These are phyloP conservation scores for Pythium coloratum DNA, from an alignment of 352 stramenopile species.

Conservation along the genomic window DNA sequence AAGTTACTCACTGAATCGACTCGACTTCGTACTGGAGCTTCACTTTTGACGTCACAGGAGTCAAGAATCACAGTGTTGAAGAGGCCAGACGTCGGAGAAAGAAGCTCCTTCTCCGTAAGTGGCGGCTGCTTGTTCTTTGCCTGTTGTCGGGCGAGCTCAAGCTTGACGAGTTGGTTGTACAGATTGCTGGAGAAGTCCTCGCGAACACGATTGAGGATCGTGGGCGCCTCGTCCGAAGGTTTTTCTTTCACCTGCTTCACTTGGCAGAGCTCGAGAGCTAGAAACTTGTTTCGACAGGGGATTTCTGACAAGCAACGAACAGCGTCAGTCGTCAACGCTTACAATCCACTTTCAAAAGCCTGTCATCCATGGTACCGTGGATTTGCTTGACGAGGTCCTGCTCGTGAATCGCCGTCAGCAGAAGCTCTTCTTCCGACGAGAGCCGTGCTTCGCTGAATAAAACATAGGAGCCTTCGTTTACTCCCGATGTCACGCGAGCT, in stretches of 20 bases:
- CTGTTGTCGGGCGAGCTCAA: conserved; percentile 15
- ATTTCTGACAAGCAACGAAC: conserved; percentile 37
- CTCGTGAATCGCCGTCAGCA: conserved; percentile 66
- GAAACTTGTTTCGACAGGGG: conserved; percentile 60
- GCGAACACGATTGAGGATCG: conserved; percentile 51
- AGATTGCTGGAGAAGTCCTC: conserved; percentile 40
- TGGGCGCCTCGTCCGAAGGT: conserved; percentile 29
- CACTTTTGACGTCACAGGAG: conserved; percentile 43
- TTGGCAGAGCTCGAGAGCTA: conserved; percentile 72
- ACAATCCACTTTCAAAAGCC: not conserved
- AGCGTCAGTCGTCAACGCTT: not conserved
- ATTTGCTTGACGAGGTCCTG: conserved; percentile 60
- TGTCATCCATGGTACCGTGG: conserved; percentile 32
- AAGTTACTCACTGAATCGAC: conserved; percentile 62
- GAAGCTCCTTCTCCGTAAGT: conserved; percentile 27
- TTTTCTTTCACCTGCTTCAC: conserved; percentile 49
- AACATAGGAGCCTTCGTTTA: conserved; percentile 66
- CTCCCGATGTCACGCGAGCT: conserved; percentile 50
- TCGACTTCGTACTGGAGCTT: conserved; percentile 37
- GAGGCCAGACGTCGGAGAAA: conserved; percentile 18
- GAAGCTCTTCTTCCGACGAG: conserved; percentile 67
- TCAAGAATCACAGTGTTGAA: conserved; percentile 57
- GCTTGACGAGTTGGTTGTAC: conserved; percentile 32
- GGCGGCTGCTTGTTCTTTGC: not conserved
- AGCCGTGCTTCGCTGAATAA: conserved; percentile 70